Evolutionary conservation across 306 rosid species (phyloP).

Genomic region (Boehmeria nivea): DNA sequence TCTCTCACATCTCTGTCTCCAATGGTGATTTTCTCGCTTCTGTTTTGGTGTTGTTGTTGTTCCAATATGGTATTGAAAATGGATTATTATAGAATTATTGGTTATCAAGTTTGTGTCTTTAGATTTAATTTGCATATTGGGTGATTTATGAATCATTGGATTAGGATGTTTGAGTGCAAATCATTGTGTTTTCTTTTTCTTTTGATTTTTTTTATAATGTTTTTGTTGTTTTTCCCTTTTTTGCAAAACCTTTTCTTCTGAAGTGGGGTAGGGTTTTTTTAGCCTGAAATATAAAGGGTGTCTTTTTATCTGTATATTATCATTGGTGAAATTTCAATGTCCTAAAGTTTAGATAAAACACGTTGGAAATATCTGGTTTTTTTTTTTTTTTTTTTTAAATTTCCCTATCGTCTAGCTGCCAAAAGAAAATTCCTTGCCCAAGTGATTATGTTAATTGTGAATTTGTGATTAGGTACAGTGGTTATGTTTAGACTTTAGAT

Average conservation of each 20-base stretch:
- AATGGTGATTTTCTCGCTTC: constrained; percentile 41
- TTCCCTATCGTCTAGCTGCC: not conserved
- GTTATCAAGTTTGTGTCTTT: too few species aligned
- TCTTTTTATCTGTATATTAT: too few species aligned
- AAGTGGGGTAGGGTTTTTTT: not conserved
- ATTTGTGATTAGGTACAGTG: not conserved
- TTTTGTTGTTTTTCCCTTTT: too few species aligned
- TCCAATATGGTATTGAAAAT: too few species aligned
- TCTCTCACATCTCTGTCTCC: constrained; percentile 45
- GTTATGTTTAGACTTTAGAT: too few species aligned
- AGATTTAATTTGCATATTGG: too few species aligned
- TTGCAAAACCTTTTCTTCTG: too few species aligned
- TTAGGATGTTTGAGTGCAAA: not conserved
- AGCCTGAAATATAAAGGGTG: not conserved
- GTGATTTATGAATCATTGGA: not conserved
- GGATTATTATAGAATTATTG: too few species aligned
- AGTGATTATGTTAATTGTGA: not conserved
- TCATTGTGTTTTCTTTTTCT: not conserved
- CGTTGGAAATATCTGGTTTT: not conserved
- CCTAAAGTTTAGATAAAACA: not conserved
- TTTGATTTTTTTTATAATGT: too few species aligned
- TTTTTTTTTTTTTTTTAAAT: too few species aligned
- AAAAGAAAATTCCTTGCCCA: not conserved
- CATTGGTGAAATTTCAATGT: not conserved
- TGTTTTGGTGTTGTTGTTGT: not conserved